Evolutionary conservation across 1,284 basidiomycete species (phyloP), one percentile per base, ranked within the genome.

Genomic region (Anthracocystis walkeri): DNA sequence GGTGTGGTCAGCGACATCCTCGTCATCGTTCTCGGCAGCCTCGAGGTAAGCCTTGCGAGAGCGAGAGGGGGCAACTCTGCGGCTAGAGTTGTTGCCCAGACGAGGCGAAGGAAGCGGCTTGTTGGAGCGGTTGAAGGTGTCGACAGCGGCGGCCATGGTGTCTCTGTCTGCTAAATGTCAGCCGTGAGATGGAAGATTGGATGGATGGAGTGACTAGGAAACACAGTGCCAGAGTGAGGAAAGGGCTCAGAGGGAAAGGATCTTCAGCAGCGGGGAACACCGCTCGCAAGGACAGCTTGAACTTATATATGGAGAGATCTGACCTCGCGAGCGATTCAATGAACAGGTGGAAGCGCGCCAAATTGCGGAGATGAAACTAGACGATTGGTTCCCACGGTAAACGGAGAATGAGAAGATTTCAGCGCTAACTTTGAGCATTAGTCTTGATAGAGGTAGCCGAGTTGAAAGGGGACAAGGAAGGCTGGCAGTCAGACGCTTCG

Each of bases 21-120:
- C 60, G 18, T 59, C 56, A 25, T 64, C 61, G 20, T 51, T 25
- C 12, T 58, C 56, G 33, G 18, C 55, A 29, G 46, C 48, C 18
- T 66, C 53, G n/a, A 61, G 14, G 38, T 52, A 53, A 10, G 58
- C 42, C 33, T 59, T 58, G 46, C 66, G 60, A 40, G 51, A 20
- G 7, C 58, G 58, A 3, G 52, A 42, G 7, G 64, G 35, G 42
- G 42, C 52, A 23, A 25, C 29, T 16, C 40, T 56, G 54, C 54
- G 58, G 7, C 56, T 51, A 12, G 55, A 49, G 48, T 49, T 31
- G 48, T n/a, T 49, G 48, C 27, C 60, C 5, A 58, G 18, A 45
- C 57, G 60, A 48, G 57, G 60, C 27, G 52, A 46, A 7, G 66
- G 66, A 11, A 69, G 60, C 35, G 61, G 60, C 66, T 69, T 69